Evolutionary conservation across 1,284 basidiomycete genomes (phyloP), one percentile per base, ranked within the genome.

Genomic region (Apiotrichum porosum): DNA sequence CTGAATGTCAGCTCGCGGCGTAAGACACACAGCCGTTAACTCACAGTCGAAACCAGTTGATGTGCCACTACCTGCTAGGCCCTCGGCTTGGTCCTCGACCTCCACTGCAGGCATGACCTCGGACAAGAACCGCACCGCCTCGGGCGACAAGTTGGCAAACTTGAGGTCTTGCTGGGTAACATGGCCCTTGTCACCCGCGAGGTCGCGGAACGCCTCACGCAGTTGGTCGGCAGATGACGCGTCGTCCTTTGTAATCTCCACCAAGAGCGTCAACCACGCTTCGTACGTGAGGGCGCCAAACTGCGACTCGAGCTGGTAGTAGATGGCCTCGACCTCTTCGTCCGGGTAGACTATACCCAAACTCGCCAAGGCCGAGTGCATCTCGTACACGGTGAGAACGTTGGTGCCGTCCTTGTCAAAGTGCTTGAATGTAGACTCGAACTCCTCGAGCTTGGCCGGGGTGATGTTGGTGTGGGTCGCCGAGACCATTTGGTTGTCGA

Each of bases 351-450:
- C 86, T 51, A 98, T 90, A 1, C 94, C 93, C 38, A 97, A 76
- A 74, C 88, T 92, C 2, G 94, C 93, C 17, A 98, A 78, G 0
- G 94, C 94, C 13, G 90, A 90, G 15, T 85, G 83, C 79, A 97
- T 86, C 72, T 97, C 91, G 2, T 88, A 81, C 46, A 86, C 75
- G 47, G 81, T 83, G 30, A 98, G 81, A 0, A 86, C 89, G 54
- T 97, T 95, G 39, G 85, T 83, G 60, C 88, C 86, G 62, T 97
- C 91, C 58, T 84, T 85, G 72, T 97, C 93, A 66, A 98, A 98
- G 75, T 97, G 93, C 49, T 94, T 83, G 81, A 97, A 98, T 1
- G 93, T 95, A 64, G 85, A 84, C 70, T 97, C 93, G 60, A 97
- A 97, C 68, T 97, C 93, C 71, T 97, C 93, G 21, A 97, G 78